Percentiles rank a stretch among this genome's conserved stretches.
phyloP scores from a whole-genome alignment of 2,329 filamentous ascomycete species.

The Diaporthe aspalathi region DNA sequence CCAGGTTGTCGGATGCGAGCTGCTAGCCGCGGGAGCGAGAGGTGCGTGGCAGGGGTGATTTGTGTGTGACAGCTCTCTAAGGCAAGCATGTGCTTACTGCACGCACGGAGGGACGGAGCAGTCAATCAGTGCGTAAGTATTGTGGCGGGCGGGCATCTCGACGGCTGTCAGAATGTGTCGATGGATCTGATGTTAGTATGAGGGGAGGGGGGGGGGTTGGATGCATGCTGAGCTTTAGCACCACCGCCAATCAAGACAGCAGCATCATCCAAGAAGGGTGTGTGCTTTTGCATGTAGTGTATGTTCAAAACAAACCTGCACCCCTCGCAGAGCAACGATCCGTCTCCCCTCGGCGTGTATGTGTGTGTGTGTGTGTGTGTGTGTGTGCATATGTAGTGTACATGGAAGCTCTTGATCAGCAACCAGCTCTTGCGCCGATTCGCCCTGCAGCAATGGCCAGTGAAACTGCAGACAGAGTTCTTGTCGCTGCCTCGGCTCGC shows the following conservation, averaged over 20 bases:
- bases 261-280: background rate
- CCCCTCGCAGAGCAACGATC: background rate
- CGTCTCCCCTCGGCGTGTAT: background rate
- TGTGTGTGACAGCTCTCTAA: conserved; percentile 6
- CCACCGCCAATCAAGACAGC: conserved; percentile 9
- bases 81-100: conserved; percentile 20
- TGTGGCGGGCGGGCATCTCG: background rate
- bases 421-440: conserved; percentile 15
- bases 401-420: conserved; percentile 10
- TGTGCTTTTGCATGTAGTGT: background rate
- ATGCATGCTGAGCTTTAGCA: conserved; percentile 6
- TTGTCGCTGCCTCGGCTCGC: conserved; percentile 22
- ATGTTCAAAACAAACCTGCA: background rate
- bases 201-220: conserved; percentile 18
- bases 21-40: conserved; percentile 9
- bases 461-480: conserved; percentile 31
- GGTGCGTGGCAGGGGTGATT: conserved; percentile 6
- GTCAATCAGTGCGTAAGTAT: conserved; percentile 2
- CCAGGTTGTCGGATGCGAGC: conserved; percentile 22
- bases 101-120: conserved; percentile 4
- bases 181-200: conserved; percentile 11
- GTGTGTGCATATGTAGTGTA: background rate
- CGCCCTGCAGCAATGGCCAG: conserved; percentile 6
- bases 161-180: background rate
- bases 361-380: background rate